Evolutionary conservation across 1,284 basidiomycete genomes (phyloP).

Genomic region (Fomitopsis betulina): DNA sequence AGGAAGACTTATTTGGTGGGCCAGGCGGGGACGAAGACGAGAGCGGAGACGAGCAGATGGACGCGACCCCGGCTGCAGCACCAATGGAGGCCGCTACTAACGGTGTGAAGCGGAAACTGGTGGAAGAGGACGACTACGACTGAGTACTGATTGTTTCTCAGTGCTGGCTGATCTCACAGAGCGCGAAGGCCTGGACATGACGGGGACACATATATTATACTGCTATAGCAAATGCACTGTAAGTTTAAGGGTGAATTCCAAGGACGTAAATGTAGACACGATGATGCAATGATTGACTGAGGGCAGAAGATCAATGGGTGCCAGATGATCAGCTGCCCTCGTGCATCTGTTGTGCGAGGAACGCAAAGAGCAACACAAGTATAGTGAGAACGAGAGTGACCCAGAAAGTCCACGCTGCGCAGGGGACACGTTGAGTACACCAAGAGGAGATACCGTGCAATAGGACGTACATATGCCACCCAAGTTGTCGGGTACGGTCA

Average conservation of each 20-base stretch:
- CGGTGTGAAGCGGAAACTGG: slow-evolving; percentile 70
- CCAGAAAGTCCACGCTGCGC: slow-evolving; percentile 29
- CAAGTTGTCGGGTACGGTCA: slow-evolving; percentile 63
- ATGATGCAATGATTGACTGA: background rate
- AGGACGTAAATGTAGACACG: slow-evolving; percentile 1
- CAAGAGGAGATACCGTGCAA: background rate
- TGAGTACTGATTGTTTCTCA: slow-evolving; percentile 23
- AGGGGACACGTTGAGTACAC: background rate
- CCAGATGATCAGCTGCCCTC: background rate
- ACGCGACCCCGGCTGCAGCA: slow-evolving; percentile 61
- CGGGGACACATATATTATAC: slow-evolving; percentile 4
- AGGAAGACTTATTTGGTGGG: slow-evolving; percentile 49
- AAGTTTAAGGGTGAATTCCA: background rate
- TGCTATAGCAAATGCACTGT: slow-evolving; percentile 3
- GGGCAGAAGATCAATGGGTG: background rate
- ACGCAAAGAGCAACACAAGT: slow-evolving; percentile 31
- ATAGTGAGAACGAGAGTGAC: slow-evolving; percentile 31
- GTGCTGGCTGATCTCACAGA: background rate
- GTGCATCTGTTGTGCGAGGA: slow-evolving; percentile 28
- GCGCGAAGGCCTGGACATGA: background rate
- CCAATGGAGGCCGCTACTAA: slow-evolving; percentile 40
- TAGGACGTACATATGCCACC: slow-evolving; percentile 50
- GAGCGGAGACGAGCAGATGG: slow-evolving; percentile 72
- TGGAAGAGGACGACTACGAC: slow-evolving; percentile 84
- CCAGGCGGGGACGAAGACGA: slow-evolving; percentile 59